Evolutionary conservation across 2,329 filamentous ascomycete genomes (phyloP), one percentile per base, ranked within the genome.

Genomic region (Colletotrichum sp.): DNA sequence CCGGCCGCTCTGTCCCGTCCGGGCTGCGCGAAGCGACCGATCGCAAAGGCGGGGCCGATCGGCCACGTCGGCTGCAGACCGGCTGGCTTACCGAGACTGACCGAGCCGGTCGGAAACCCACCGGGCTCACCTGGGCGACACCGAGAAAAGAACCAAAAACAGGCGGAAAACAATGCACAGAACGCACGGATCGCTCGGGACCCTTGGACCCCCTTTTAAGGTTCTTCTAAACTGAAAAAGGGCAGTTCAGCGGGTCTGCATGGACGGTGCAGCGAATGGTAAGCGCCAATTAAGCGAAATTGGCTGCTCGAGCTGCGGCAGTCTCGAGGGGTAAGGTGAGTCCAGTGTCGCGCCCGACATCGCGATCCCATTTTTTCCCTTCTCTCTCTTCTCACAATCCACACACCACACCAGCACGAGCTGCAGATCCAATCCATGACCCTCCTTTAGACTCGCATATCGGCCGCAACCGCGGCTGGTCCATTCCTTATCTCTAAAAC

Each of bases 401-500:
- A 58, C 72, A 75, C 62, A 60, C 30, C 30, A 34, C 48, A 75
- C 15, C 64, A 58, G 68, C 72, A 21, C 30, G n/a, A 56, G 62
- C 62, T 64, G 73, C 70, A 73, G 43, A 75, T 75, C 64, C 43
- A 52, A 65, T 48, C 38, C 15, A 75, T 75, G 73, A 69, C 64
- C 58, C 34, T 65, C 58, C 73, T 73, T 69, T 75, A 52, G 73
- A 75, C 38, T 66, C 16, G 43, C 56, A 38, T 52, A 68, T 69
- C 73, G 70, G 73, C 73, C 73, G 73, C 73, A 60, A 36, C n/a
- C 34, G 73, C 73, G 73, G 73, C 73, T 73, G 73, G 64, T 58
- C 61, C 69, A 69, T 28, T 75, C 73, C 34, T 75, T 65, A 60
- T 69, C 64, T 60, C 65, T 34, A 4, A 48, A 52, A 52, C n/a